A percentile compares a stretch with the other conserved stretches of the same genome.
Evolutionary conservation across 441 rosid species (phyloP).

Genomic region (Gossypium schwendimanii): DNA sequence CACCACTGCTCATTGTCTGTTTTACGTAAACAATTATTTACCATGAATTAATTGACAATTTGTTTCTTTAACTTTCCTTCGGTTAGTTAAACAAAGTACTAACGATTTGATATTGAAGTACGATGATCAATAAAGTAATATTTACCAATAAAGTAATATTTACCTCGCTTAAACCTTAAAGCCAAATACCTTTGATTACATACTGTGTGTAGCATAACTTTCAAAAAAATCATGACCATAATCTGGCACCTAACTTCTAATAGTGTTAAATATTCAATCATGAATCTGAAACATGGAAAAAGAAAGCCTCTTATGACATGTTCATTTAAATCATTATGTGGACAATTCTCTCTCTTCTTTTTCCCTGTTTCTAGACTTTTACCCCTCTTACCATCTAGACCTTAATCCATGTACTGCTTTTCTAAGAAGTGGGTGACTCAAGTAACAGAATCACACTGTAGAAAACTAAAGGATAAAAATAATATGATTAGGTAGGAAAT

Average conservation of each 20-base stretch:
- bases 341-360: neutral
- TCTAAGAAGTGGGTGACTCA: neutral
- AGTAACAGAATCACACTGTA: neutral
- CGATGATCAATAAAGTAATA: too few relatives aligned
- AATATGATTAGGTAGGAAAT: neutral
- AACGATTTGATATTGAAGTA: neutral
- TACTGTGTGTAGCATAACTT: neutral
- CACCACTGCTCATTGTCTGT: neutral
- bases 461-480: neutral
- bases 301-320: neutral
- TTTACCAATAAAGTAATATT: neutral
- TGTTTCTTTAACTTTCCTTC: neutral
- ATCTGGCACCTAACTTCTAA: neutral
- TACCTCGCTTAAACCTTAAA: neutral
- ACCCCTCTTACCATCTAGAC: neutral
- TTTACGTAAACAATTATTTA: neutral
- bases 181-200: neutral
- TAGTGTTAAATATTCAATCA: neutral
- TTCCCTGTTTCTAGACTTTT: neutral
- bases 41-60: neutral
- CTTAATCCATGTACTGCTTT: neutral
- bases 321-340: neutral
- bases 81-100: neutral
- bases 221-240: neutral
- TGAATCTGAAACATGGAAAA: neutral